phyloP scores from a whole-genome alignment of 225 moss, liverwort and hornwort genomes.

The Marchantia polymorpha region DNA sequence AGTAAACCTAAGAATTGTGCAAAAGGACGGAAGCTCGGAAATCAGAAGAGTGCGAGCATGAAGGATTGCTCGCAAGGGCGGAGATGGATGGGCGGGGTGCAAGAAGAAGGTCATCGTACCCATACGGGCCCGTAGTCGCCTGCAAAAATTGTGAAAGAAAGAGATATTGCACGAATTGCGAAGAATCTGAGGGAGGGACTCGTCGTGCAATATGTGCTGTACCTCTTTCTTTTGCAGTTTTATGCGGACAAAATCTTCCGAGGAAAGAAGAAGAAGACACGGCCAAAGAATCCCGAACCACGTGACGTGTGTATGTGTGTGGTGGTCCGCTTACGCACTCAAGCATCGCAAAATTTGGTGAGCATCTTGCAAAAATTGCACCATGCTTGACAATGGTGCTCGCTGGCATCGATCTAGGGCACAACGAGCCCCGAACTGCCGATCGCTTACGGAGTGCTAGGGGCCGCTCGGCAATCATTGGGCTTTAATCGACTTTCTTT shows the following conservation, averaged over 20 bases:
- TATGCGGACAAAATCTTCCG: background rate
- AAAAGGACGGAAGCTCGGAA: background rate
- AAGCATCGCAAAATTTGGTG: too few relatives aligned
- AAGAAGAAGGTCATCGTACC: background rate
- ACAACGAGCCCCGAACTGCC: background rate
- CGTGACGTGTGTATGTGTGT: background rate
- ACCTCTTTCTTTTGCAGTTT: constrained; percentile 10
- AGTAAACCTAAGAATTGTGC: background rate
- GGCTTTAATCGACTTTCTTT: background rate
- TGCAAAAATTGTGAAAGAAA: constrained; percentile 13
- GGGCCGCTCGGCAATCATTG: background rate
- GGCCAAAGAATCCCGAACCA: background rate
- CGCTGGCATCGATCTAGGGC: constrained; percentile 3
- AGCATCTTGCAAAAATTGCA: too few relatives aligned
- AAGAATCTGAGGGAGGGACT: background rate
- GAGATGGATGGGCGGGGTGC: background rate
- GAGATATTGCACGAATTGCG: constrained; percentile 10
- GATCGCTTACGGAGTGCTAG: background rate
- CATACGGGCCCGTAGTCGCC: background rate
- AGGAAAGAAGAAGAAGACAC: background rate
- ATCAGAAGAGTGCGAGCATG: too few relatives aligned
- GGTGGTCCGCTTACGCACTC: background rate
- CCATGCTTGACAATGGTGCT: background rate
- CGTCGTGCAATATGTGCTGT: background rate
- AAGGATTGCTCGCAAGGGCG: too few relatives aligned